A percentile compares a stretch with the other conserved stretches of the same genome.
Evolutionary conservation across 2,329 filamentous ascomycete species (phyloP).

Genomic region (Gnomoniopsis sp.): DNA sequence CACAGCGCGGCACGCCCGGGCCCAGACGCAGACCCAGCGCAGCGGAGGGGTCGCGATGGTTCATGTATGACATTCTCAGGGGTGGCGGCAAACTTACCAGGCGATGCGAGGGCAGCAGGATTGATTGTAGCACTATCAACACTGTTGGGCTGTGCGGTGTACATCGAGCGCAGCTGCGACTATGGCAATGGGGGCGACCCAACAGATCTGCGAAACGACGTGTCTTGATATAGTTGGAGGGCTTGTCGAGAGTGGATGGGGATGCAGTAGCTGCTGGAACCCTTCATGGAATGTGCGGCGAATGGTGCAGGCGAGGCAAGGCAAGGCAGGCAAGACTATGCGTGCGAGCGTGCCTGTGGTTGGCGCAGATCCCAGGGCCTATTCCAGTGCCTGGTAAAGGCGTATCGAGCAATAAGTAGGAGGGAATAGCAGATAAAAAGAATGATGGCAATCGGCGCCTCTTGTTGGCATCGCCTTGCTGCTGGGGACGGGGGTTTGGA

Average conservation of each 20-base stretch:
- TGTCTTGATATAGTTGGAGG: slow-evolving; percentile 61
- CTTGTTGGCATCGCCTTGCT: slow-evolving; percentile 3
- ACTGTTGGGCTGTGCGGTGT: slow-evolving; percentile 65
- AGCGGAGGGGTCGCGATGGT: slow-evolving; percentile 18
- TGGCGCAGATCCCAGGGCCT: slow-evolving; percentile 38
- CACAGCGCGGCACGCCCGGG: slow-evolving; percentile 13
- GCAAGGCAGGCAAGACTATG: slow-evolving; percentile 31
- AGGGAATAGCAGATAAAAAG: slow-evolving; percentile 19
- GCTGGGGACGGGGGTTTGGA: slow-evolving; percentile 13
- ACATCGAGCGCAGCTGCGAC: slow-evolving; percentile 47
- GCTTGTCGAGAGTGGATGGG: slow-evolving; percentile 27
- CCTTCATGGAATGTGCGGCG: slow-evolving; percentile 34
- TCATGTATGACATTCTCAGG: slow-evolving; percentile 17
- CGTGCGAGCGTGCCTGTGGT: slow-evolving; percentile 50
- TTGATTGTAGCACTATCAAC: slow-evolving; percentile 88
- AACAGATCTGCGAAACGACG: slow-evolving; percentile 51
- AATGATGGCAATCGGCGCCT: slow-evolving; percentile 19
- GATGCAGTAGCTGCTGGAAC: slow-evolving; percentile 22
- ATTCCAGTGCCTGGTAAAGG: slow-evolving; percentile 14
- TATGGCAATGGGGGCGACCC: slow-evolving; percentile 31
- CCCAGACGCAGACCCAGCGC: slow-evolving; percentile 1
- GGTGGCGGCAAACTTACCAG: slow-evolving; percentile 54
- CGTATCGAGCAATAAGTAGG: slow-evolving; percentile 25
- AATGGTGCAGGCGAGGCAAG: slow-evolving; percentile 19
- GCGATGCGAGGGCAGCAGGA: slow-evolving; percentile 78